These are phyloP conservation scores for Epichloe scottii DNA, from an alignment of 2,329 filamentous ascomycete genomes.

Conservation along the genomic window DNA sequence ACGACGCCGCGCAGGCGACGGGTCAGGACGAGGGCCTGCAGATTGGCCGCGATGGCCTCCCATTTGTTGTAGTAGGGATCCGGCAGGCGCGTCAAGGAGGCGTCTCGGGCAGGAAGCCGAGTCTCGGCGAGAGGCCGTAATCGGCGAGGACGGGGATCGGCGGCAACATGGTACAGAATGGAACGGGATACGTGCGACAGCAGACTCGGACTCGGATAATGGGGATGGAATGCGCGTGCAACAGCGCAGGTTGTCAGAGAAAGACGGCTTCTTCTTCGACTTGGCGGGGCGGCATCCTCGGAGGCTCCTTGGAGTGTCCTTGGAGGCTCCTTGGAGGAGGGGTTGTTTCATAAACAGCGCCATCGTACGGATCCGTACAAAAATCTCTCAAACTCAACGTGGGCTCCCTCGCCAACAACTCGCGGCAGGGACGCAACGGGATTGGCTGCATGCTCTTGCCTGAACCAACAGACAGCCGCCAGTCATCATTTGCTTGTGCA, in stretches of 20 bases:
- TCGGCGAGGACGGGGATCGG: slow-evolving; percentile 54
- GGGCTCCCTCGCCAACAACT: too few relatives aligned
- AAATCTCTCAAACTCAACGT: too few relatives aligned
- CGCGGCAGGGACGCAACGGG: background rate
- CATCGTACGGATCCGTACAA: background rate
- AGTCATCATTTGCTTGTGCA: too few relatives aligned
- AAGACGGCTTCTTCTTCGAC: too few relatives aligned
- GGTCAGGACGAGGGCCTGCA: slow-evolving; percentile 78
- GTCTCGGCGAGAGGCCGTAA: slow-evolving; percentile 65
- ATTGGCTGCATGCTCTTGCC: background rate
- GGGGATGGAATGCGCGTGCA: background rate
- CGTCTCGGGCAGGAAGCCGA: slow-evolving; percentile 80
- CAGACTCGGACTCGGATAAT: too few relatives aligned
- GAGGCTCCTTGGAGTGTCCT: too few relatives aligned
- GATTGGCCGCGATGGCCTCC: slow-evolving; percentile 75
- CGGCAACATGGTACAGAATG: slow-evolving; percentile 36
- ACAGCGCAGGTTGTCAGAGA: background rate
- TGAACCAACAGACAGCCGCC: too few relatives aligned
- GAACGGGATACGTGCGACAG: background rate
- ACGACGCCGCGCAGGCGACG: slow-evolving; percentile 70
- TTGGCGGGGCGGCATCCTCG: too few relatives aligned
- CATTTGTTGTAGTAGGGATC: slow-evolving; percentile 91
- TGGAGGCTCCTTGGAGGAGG: too few relatives aligned
- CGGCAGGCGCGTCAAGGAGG: slow-evolving; percentile 64
- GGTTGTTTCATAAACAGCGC: too few relatives aligned